Percentiles rank a stretch among this genome's conserved stretches.
Conservation (phyloP, 2,329 filamentous ascomycete genomes). For the Metarhizium sp. region DNA sequence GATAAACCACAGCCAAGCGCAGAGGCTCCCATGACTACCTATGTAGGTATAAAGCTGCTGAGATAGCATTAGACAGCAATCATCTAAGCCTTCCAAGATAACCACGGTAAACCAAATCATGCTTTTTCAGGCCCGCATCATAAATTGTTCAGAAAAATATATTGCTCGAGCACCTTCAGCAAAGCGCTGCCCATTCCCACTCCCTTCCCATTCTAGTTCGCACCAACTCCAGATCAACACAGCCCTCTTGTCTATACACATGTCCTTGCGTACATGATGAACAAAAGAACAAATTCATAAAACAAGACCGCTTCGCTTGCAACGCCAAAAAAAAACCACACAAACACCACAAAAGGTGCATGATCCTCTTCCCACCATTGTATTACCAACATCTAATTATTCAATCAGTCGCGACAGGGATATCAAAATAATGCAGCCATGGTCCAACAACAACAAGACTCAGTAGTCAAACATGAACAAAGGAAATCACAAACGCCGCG, state of each 20-base stretch:
- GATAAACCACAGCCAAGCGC: too few species aligned
- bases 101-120: too few species aligned
- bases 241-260: background rate
- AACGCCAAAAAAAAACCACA: background rate
- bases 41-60: too few species aligned
- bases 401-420: background rate
- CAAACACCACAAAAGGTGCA: background rate
- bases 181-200: background rate
- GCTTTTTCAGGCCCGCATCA: too few species aligned
- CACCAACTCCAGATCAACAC: background rate
- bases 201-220: background rate
- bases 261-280: background rate
- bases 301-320: background rate
- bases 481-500: background rate
- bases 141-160: too few species aligned
- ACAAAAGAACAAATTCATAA: background rate
- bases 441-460: background rate
- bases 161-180: background rate
- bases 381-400: background rate
- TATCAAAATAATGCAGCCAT: slow-evolving; percentile 1
- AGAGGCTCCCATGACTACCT: too few species aligned
- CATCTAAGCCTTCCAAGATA: too few species aligned
- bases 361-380: background rate
- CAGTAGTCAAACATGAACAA: background rate
- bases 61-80: too few species aligned